A percentile compares a stretch with the other conserved stretches of the same genome.
Evolutionary conservation across 164 flowering plant genomes (phyloP).

Genomic region (Platanus orientalis): DNA sequence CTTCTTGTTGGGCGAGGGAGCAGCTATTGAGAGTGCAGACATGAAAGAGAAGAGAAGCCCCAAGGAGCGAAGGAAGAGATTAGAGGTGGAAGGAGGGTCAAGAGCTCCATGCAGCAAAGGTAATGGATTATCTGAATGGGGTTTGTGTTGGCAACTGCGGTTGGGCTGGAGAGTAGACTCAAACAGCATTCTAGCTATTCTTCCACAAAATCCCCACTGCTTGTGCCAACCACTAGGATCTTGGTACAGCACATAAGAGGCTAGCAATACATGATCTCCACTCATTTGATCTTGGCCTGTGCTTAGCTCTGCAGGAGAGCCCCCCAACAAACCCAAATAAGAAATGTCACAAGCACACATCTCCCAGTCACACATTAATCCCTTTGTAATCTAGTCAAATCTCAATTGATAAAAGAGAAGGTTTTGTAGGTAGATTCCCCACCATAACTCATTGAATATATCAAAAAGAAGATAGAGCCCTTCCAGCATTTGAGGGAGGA

Average conservation of each 20-base stretch:
- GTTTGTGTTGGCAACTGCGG: conserved; percentile 38
- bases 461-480: too few species aligned
- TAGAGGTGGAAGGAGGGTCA: conserved; percentile 20
- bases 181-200: neutral
- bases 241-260: too few species aligned
- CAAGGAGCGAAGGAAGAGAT: conserved; percentile 28
- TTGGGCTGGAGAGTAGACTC: conserved; percentile 20
- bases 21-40: conserved; percentile 36
- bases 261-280: too few species aligned
- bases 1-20: conserved; percentile 2
- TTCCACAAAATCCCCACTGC: neutral
- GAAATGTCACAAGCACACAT: too few species aligned
- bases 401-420: too few species aligned
- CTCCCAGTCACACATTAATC: too few species aligned
- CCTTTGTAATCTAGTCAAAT: too few species aligned
- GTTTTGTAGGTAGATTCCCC: too few species aligned
- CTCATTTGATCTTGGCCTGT: neutral
- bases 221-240: too few species aligned
- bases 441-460: too few species aligned
- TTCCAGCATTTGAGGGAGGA: too few species aligned
- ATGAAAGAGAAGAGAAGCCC: conserved; percentile 37
- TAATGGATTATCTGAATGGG: conserved; percentile 32
- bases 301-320: conserved; percentile 1
- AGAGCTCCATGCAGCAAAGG: conserved; percentile 33
- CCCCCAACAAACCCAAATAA: conserved; percentile 1